A percentile compares a stretch with the other conserved stretches of the same genome.
Conservation (phyloP, 805 yeast species). For the Grigorovia yakushimaensis region DNA sequence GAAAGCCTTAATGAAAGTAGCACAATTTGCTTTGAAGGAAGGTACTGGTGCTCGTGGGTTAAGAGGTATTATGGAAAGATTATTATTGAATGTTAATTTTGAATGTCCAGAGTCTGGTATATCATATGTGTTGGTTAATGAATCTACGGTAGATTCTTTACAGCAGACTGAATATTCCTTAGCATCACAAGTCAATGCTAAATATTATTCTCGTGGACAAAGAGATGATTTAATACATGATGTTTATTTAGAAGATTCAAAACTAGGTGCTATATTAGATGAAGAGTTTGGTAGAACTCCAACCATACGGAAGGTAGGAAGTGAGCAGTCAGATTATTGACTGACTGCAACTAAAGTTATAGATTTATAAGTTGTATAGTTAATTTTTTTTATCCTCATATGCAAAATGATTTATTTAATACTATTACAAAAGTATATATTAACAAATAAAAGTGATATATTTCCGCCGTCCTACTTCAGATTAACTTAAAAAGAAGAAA, state of each 20-base stretch:
- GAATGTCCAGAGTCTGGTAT: slow-evolving; percentile 53
- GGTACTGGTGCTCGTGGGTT: slow-evolving; percentile 58
- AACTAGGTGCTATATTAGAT: slow-evolving; percentile 29
- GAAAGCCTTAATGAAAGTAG: slow-evolving; percentile 39
- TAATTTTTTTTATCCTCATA: no score
- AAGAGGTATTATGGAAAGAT: slow-evolving; percentile 43
- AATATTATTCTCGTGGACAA: slow-evolving; percentile 39
- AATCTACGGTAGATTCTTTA: slow-evolving; percentile 34
- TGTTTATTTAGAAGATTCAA: slow-evolving; percentile 34
- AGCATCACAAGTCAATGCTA: slow-evolving; percentile 29
- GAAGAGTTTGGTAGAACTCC: slow-evolving; percentile 17
- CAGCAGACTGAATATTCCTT: slow-evolving; percentile 26
- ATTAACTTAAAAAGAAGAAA: no score
- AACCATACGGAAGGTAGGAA: slow-evolving; percentile 2
- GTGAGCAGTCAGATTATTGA: no score
- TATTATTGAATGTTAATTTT: slow-evolving; percentile 42
- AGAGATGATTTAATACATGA: slow-evolving; percentile 33
- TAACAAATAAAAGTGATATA: no score
- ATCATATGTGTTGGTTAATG: slow-evolving; percentile 39
- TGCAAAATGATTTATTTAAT: no score
- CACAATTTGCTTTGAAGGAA: slow-evolving; percentile 38
- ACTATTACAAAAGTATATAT: no score
- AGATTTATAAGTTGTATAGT: no score
- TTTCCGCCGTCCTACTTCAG: no score
- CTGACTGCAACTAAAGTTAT: no score